Conservation (phyloP, 73 alveolate genomes). For the Paramecium sexaurelia region DNA sequence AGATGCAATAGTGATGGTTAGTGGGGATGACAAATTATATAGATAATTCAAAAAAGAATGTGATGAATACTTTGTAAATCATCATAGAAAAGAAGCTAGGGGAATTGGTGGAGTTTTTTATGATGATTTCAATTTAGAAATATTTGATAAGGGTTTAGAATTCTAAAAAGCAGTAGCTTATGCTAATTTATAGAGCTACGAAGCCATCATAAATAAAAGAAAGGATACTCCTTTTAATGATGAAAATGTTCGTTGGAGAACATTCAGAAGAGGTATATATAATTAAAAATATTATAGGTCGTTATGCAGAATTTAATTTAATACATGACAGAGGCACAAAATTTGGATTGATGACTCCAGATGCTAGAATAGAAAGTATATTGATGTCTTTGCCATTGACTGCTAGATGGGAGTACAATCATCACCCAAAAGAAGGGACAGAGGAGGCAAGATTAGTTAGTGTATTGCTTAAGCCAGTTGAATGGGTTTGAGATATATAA, state of each 20-base stretch:
- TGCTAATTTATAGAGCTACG: slow-evolving; percentile 64
- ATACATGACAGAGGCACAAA: slow-evolving; percentile 91
- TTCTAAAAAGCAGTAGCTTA: slow-evolving; percentile 55
- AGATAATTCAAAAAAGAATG: slow-evolving; percentile 74
- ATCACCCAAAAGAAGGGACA: slow-evolving; percentile 71
- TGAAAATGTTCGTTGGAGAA: slow-evolving; percentile 78
- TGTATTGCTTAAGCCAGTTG: slow-evolving; percentile 80
- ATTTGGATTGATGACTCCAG: slow-evolving; percentile 87
- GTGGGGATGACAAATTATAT: slow-evolving; percentile 70
- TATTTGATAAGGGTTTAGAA: slow-evolving; percentile 65
- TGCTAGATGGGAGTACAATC: slow-evolving; percentile 82
- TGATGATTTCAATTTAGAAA: slow-evolving; percentile 77
- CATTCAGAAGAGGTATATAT: slow-evolving; percentile 79
- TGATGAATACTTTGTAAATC: slow-evolving; percentile 81
- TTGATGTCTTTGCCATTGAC: slow-evolving; percentile 83
- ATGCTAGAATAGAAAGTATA: slow-evolving; percentile 84
- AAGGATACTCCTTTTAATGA: slow-evolving; percentile 68
- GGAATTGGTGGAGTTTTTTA: slow-evolving; percentile 94
- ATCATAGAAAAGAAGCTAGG: slow-evolving; percentile 80
- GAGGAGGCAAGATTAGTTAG: slow-evolving; percentile 77
- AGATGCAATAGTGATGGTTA: slow-evolving; percentile 58
- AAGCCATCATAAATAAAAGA: slow-evolving; percentile 68
- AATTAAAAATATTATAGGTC: background rate
- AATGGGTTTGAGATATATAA: slow-evolving; percentile 72
- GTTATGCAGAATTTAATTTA: slow-evolving; percentile 88